Base-by-base conservation (phyloP, 768 basidiomycete species). In the Tulasnella sp. region DNA sequence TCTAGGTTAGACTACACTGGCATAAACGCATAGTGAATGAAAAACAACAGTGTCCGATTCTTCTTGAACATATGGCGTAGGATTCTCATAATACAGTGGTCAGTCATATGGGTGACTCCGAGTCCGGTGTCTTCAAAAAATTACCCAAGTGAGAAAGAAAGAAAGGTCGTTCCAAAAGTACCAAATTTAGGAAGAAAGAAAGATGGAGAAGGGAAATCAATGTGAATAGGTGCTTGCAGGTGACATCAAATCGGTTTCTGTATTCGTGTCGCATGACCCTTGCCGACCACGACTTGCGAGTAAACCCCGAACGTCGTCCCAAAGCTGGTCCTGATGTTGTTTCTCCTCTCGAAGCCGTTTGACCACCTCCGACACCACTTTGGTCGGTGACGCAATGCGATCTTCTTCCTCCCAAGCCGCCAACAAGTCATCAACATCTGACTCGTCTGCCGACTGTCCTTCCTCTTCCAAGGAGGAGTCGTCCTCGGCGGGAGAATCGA, bases 251-350 rank as follows among this genome's bases (percentile, higher is more conserved):
- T 67, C 61, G 0, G 61, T 67, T 5, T 67, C 61, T 5, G 61
- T 67, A 26, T 29, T 67, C 29, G 61, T 67, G 15, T 67, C 61
- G 11, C 61, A 67, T 29, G 61, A 67, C 35, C 61, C 61, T 35
- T 67, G 61, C 61, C 61, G 61, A 35, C 61, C 61, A 67, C 61
- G 61, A 35, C 61, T 67, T 67, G 61, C 61, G 32, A 67, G 61
- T 15, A 67, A 18, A 18, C 29, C 61, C 61, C 26, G 23, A 67
- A 67, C 61, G 61, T 10, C 61, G 26, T 26, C 61, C 61, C 61
- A 67, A 67, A 67, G 61, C 61, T 67, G 29, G 9, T 67, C 61
- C 16, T 67, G 61, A 5, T 67, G 9, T 29, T 35, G 26, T 13
- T 67, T 67, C 29, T 67, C 61, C 29, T 35, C 32, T 16, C 61